Conservation (phyloP, 345 rosid species). For the Dovyalis caffra region DNA sequence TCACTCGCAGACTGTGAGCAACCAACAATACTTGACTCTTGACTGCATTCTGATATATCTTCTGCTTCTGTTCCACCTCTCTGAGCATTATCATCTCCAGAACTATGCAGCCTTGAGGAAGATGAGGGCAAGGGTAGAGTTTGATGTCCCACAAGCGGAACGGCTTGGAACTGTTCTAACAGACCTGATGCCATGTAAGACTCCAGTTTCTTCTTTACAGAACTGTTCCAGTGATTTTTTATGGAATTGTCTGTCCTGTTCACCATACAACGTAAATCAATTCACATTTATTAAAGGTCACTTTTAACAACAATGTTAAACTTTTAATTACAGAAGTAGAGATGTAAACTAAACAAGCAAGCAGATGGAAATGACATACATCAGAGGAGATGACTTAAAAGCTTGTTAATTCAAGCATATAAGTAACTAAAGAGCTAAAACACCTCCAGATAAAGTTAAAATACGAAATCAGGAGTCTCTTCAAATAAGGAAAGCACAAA, state of each 20-base stretch:
- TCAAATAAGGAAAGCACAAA: conserved; percentile 28
- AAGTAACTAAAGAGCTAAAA: background rate
- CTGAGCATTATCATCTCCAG: conserved; percentile 62
- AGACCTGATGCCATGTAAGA: conserved; percentile 88
- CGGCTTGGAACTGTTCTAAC: conserved; percentile 70
- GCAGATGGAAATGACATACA: background rate
- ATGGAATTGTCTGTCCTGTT: conserved; percentile 98
- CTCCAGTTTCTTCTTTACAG: conserved; percentile 95
- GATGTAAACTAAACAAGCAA: background rate
- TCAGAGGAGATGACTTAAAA: background rate
- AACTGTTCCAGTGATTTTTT: conserved; percentile 99
- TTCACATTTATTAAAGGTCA: background rate
- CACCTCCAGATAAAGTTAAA: background rate
- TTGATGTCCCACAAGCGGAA: conserved; percentile 55
- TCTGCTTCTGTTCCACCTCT: conserved; percentile 59
- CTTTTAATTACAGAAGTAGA: background rate
- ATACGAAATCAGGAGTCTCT: conserved; percentile 2
- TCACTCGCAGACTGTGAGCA: conserved; percentile 68
- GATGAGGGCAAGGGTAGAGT: conserved; percentile 53
- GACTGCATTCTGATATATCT: conserved; percentile 92
- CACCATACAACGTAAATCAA: conserved; percentile 26
- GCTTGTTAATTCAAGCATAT: background rate
- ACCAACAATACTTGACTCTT: conserved; percentile 53
- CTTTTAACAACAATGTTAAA: background rate
- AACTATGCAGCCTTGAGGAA: conserved; percentile 60